These are phyloP conservation scores for Trifolium fragiferum DNA, from an alignment of 306 rosid genomes.

Conservation along the genomic window DNA sequence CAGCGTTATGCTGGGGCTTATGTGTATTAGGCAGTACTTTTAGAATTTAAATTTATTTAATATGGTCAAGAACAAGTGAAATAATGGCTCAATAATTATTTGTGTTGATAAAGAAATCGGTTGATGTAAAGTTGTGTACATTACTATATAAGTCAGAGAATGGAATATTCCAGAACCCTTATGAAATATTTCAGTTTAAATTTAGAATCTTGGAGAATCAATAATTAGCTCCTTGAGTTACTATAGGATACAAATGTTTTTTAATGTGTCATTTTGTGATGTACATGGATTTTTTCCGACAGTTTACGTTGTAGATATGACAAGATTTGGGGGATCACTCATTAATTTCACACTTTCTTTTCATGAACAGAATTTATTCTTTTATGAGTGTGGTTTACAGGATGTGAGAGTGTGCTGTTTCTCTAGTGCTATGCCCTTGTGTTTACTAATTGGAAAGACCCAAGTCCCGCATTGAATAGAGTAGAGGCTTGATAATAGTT, in stretches of 20 bases:
- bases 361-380: not conserved
- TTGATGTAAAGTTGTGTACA: not conserved
- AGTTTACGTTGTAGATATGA: not conserved
- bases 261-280: not conserved
- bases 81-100: slow-evolving; percentile 11
- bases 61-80: slow-evolving; percentile 1
- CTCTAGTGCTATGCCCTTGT: not conserved
- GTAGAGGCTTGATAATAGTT: not conserved
- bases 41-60: not conserved
- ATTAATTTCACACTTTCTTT: not conserved
- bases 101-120: not conserved
- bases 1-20: not conserved
- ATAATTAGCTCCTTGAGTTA: not conserved
- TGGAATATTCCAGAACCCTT: not conserved
- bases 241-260: not conserved
- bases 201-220: slow-evolving; percentile 17
- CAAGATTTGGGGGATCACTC: not conserved
- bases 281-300: not conserved
- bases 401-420: not conserved
- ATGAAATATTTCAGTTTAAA: not conserved
- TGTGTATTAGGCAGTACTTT: not conserved
- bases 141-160: not conserved
- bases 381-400: not conserved
- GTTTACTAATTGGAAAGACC: not conserved
- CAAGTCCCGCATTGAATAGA: not conserved